These are phyloP conservation scores for Croton setiger DNA, from an alignment of 441 rosid genomes.

Conservation along the genomic window DNA sequence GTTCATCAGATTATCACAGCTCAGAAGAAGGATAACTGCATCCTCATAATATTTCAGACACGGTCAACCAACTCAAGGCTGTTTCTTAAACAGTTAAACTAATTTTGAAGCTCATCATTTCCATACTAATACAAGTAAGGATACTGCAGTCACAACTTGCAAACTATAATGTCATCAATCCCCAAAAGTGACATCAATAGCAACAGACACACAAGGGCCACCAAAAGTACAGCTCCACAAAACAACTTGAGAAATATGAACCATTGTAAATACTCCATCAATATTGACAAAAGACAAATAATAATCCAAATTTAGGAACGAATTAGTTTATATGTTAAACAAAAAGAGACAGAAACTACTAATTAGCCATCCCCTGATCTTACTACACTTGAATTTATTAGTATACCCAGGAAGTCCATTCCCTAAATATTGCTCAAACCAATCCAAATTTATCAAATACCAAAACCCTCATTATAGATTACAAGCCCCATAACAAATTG, in stretches of 20 bases:
- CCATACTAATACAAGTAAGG: not conserved
- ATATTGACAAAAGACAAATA: not conserved
- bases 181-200: not conserved
- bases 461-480: not conserved
- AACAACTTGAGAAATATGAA: not conserved
- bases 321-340: too few relatives aligned
- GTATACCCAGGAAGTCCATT: not conserved
- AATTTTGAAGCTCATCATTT: not conserved
- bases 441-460: not conserved
- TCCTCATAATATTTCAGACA: constrained; percentile 3
- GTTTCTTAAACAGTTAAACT: not conserved
- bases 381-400: not conserved
- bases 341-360: not conserved
- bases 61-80: not conserved
- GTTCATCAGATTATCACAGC: not conserved
- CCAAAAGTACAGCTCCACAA: constrained; percentile 1
- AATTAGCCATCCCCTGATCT: not conserved
- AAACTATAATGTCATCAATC: not conserved
- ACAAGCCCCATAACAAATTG: not conserved
- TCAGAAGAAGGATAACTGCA: not conserved
- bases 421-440: not conserved
- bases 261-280: not conserved
- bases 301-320: not conserved
- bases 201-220: constrained; percentile 4
- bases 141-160: constrained; percentile 8